Percentiles rank a stretch among this genome's conserved stretches.
Conservation (phyloP, 2,329 filamentous ascomycete genomes). For the Ophiostoma himal-ulmi region DNA sequence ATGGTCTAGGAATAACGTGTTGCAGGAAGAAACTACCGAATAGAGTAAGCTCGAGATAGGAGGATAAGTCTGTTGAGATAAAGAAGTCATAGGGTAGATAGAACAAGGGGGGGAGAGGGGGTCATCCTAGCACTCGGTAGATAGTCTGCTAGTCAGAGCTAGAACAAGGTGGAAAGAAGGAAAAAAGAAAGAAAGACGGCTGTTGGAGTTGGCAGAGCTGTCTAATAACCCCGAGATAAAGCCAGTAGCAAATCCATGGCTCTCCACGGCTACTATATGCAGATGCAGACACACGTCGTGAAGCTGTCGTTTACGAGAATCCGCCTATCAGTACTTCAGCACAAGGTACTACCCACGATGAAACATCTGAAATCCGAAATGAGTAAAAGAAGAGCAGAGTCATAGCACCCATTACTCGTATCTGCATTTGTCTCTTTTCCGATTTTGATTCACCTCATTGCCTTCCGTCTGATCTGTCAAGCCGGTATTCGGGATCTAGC, state of each 20-base stretch:
- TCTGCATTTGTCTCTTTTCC: not conserved
- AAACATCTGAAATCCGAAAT: not conserved
- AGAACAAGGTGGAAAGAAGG: not conserved
- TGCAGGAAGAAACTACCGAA: constrained; percentile 13
- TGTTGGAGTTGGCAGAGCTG: constrained; percentile 6
- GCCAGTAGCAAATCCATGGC: too few relatives aligned
- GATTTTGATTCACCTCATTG: too few relatives aligned
- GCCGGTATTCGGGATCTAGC: constrained; percentile 5
- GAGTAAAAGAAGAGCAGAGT: not conserved
- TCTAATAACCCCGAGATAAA: not conserved
- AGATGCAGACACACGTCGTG: too few relatives aligned
- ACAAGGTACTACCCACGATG: not conserved
- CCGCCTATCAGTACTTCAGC: too few relatives aligned
- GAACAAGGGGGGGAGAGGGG: not conserved
- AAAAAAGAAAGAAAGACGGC: not conserved
- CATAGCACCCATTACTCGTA: not conserved
- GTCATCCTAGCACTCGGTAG: not conserved
- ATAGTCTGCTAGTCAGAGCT: not conserved
- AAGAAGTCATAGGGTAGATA: not conserved
- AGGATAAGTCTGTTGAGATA: not conserved
- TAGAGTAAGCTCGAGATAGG: constrained; percentile 13
- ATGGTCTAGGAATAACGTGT: not conserved
- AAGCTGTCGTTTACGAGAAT: too few relatives aligned
- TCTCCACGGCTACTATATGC: too few relatives aligned
- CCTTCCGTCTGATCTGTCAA: not conserved